Conservation (phyloP, 805 yeast species). For the Candida nonsorbophila region DNA sequence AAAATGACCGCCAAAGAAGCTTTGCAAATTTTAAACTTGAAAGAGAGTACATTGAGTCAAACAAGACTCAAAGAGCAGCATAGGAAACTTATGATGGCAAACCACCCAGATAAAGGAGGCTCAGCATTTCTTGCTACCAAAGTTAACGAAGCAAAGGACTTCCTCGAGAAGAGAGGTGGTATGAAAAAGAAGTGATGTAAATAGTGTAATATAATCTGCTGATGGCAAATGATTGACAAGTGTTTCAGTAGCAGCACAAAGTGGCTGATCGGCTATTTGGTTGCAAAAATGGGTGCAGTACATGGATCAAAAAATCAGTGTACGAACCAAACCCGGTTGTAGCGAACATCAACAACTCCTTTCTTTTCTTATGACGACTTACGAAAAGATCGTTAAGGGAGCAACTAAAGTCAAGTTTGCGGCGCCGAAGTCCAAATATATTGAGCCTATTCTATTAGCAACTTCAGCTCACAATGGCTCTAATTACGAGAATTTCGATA, state of each 20-base stretch:
- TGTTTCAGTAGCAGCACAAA: too few species aligned
- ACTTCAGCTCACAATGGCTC: conserved; percentile 46
- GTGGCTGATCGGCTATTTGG: too few species aligned
- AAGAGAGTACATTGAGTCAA: conserved; percentile 57
- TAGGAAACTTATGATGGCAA: conserved; percentile 76
- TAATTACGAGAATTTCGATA: conserved; percentile 50
- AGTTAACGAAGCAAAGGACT: conserved; percentile 87
- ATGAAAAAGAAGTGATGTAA: conserved; percentile 35
- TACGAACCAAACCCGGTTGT: too few species aligned
- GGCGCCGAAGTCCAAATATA: conserved; percentile 95
- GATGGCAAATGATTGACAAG: too few species aligned
- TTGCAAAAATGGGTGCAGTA: too few species aligned
- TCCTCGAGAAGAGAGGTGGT: conserved; percentile 66
- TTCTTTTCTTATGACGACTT: conserved; percentile 71
- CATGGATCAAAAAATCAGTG: too few species aligned
- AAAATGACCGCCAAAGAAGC: conserved; percentile 92
- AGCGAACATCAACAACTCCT: too few species aligned
- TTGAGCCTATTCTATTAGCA: conserved; percentile 83
- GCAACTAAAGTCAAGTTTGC: conserved; percentile 62
- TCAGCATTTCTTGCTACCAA: conserved; percentile 85
- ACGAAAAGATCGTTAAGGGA: conserved; percentile 68
- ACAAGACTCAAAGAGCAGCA: conserved; percentile 73
- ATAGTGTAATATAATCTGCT: too few species aligned
- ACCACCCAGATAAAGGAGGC: conserved; percentile 95
- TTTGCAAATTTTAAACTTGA: conserved; percentile 71